Percentiles rank a stretch among this genome's conserved stretches.
Conservation (phyloP, 495 filamentous ascomycete species). For the Rusavskia elegans region DNA sequence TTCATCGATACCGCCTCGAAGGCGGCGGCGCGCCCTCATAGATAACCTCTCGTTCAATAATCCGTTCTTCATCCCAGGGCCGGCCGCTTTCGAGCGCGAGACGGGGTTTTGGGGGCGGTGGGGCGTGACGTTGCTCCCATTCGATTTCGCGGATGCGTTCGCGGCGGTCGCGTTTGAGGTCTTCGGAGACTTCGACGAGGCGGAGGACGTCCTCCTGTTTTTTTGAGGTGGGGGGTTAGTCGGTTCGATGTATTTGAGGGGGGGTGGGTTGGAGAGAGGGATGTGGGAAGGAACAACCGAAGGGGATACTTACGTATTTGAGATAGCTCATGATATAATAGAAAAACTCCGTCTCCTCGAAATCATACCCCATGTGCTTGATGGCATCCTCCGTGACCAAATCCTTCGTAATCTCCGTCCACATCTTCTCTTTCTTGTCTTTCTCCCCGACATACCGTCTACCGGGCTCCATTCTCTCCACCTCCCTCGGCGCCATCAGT, state of each 20-base stretch:
- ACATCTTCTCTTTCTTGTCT: conserved; percentile 47
- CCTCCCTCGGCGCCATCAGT: conserved; percentile 19
- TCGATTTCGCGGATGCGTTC: conserved; percentile 69
- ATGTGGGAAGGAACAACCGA: background rate
- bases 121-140: conserved; percentile 42
- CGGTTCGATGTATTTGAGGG: background rate
- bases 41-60: conserved; percentile 41
- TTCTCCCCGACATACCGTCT: conserved; percentile 26
- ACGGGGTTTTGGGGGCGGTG: conserved; percentile 12
- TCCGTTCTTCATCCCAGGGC: conserved; percentile 36
- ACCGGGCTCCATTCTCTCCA: conserved; percentile 21
- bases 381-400: conserved; percentile 80
- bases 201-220: conserved; percentile 69
- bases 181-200: conserved; percentile 66
- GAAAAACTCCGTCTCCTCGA: conserved; percentile 76
- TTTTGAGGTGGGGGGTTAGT: no score
- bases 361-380: conserved; percentile 69
- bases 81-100: conserved; percentile 9
- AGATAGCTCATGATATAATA: conserved; percentile 92
- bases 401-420: conserved; percentile 97
- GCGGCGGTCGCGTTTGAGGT: conserved; percentile 61
- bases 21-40: conserved; percentile 22
- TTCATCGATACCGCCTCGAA: conserved; percentile 5
- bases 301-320: conserved; percentile 48
- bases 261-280: background rate